phyloP scores from a whole-genome alignment of 1,284 basidiomycete species.

The Sphagnurus paluster region DNA sequence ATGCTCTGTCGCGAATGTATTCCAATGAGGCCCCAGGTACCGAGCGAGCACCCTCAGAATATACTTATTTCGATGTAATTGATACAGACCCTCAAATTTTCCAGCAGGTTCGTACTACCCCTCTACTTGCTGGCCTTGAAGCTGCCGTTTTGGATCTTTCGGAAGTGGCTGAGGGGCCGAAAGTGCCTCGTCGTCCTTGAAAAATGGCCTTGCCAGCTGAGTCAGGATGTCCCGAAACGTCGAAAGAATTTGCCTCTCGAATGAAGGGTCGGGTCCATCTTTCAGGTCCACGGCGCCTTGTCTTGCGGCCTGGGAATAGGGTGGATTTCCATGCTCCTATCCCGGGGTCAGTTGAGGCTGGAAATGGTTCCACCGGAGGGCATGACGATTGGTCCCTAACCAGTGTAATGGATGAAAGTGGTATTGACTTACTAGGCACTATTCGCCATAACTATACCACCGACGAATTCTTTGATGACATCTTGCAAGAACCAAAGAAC shows the following conservation, averaged over 20 bases:
- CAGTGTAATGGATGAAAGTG: slow-evolving; percentile 6
- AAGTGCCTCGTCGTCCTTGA: not conserved
- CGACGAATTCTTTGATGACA: slow-evolving; percentile 25
- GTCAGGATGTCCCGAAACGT: slow-evolving; percentile 20
- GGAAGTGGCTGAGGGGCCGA: no score
- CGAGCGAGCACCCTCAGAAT: slow-evolving; percentile 20
- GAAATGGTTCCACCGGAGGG: no score
- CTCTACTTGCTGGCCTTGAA: slow-evolving; percentile 20
- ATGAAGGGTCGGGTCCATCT: slow-evolving; percentile 16
- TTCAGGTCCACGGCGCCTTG: slow-evolving; percentile 17
- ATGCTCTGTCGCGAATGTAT: slow-evolving; percentile 31
- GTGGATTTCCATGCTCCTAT: no score
- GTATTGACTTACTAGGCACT: slow-evolving; percentile 8
- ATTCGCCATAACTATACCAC: slow-evolving; percentile 20
- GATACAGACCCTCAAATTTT: slow-evolving; percentile 8
- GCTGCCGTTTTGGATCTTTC: not conserved
- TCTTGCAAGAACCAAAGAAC: slow-evolving; percentile 26
- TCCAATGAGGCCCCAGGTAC: slow-evolving; percentile 26
- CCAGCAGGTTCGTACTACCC: slow-evolving; percentile 12
- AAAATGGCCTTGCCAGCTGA: slow-evolving; percentile 6
- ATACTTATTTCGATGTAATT: slow-evolving; percentile 22
- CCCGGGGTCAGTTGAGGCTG: no score
- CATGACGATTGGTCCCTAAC: no score
- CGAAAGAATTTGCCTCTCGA: slow-evolving; percentile 19
- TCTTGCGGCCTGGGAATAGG: no score